Evolutionary conservation across 2,329 filamentous ascomycete species (phyloP), one percentile per base, ranked within the genome.

Genomic region (Alternaria sp.): DNA sequence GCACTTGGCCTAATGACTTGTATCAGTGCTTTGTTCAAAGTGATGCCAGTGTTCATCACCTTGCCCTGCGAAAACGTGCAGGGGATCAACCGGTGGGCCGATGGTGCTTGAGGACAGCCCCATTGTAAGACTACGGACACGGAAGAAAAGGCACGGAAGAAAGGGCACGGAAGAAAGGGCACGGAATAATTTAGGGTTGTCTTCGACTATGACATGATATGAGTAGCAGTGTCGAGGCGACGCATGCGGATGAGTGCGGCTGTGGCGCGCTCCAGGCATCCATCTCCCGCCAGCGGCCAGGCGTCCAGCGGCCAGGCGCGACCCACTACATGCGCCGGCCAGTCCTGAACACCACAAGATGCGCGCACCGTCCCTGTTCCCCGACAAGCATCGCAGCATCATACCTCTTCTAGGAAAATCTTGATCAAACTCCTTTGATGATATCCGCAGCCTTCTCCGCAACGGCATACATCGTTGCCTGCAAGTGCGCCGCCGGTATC

Each of bases 401-500:
- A 7, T 5, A 11, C 2, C n/a, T 19, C 11, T 10, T 1, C 2
- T n/a, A 44, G n/a, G 3, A 6, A n/a, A 8, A n/a, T 3, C 28
- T 5, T n/a, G 15, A 51, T 21, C 2, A 51, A 8, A n/a, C n/a
- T 8, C 21, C 28, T 45, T 73, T 73, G 43, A 76, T 72, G 11
- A 75, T 64, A 59, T 74, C 73, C 2, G 69, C 72, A 8, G 72
- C 70, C 49, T 75, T 74, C 58, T 73, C 71, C 2, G 67, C 68
- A 23, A 74, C 58, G 15, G 69, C 70, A 67, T 75, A 76, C 57
- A 73, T 67, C 5, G 69, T 75, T 9, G 67, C 66, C 46, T 71
- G 68, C 21, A 71, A 25, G 62, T 75, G 70, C 19, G 66, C 57
- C 3, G 61, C 66, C 1, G 66, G 67, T 23, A 72, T 68, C 49